Base-by-base conservation (phyloP, 495 filamentous ascomycete genomes). In the Neurospora sp. region DNA sequence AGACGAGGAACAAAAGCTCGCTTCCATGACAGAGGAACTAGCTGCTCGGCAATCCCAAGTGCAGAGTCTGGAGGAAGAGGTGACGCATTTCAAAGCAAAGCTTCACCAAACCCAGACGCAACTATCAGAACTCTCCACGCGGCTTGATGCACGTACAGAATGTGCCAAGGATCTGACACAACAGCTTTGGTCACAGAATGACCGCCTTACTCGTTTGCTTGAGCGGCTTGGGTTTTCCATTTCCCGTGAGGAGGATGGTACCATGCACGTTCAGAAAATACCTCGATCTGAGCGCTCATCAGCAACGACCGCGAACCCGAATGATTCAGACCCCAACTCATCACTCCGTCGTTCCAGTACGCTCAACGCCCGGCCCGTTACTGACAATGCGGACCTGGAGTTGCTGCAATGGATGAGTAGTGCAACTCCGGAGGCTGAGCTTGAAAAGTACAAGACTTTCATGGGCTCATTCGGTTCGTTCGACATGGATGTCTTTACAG, bases 161-260 rank as follows among this genome's bases (percentile, higher is more conserved):
- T 90, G 88, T 59, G 90, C 92, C 8, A 92, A 93, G 76, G 93
- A 98, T 72, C 83, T 98, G 11, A 95, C 94, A 31, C 91, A 92
- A 74, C 87, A 91, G 38, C 86, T 98, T 8, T 93, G 92, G 73
- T 82, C 88, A 4, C 92, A 96, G 70, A 92, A 94, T 72, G 90
- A 93, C 75, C 90, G 91, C 59, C 82, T 96, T 5, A 88, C 88
- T 42, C 87, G 88, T 42, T 89, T 99, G 62, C 88, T 99, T 1
- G 94, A 97, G 78, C 88, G 92, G 39, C 83, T 98, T 4, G 94
- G 95, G 14, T 96, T 94, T 78, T 89, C 91, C 0, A 84, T 97
- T 39, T 89, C 90, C 16, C 89, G 92, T 37, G 89, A 91, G 73
- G 14, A 35, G 23, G 92, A 93, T 69, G 88, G 88, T 31, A 86